Base-by-base conservation (phyloP, 2,329 filamentous ascomycete genomes). In the Alternaria sp. region DNA sequence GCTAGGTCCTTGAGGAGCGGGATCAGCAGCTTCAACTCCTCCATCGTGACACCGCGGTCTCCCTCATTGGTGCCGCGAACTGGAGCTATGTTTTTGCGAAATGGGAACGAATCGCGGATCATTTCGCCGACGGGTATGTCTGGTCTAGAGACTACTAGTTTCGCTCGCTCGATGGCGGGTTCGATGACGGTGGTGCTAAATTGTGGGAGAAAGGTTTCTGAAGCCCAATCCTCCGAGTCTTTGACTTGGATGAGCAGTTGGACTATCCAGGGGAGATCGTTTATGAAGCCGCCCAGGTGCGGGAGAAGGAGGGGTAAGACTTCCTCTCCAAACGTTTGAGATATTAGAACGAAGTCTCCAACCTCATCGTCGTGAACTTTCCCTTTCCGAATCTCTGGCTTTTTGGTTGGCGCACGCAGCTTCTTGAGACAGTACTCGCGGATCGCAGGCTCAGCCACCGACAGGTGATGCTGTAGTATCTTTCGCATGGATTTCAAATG, bases 261-360 rank as follows among this genome's bases (percentile, higher is more conserved):
- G 15, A 40, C n/a, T 11, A 40, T 3, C 36, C 36, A 40, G 4
- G 36, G 36, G 9, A 40, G 9, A 6, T 40, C 5, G 5, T 40
- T 40, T 10, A 40, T 0, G 9, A 40, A 40, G 0, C 36, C 36
- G 0, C 36, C 36, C 1, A 40, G 36, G 2, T 11, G 36, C 0
- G 36, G 36, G 15, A 40, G 36, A 40, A 40, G 36, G 0, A 40
- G 36, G 9, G 5, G n/a, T 17, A 2, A 1, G 2, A 11, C 36
- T 6, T 17, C 9, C 36, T 40, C 36, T 40, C 36, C 36, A 40
- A 40, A 40, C 0, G 36, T 11, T 11, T 40, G 4, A 2, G 36
- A 40, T 40, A 40, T 6, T 1, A 17, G 0, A 11, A 40, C 5
- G 36, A 40, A 3, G 0, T 40, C 36, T 40, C 1, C 5, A 6